Conservation (phyloP, 2,329 filamentous ascomycete species). For the Cytospora mali region DNA sequence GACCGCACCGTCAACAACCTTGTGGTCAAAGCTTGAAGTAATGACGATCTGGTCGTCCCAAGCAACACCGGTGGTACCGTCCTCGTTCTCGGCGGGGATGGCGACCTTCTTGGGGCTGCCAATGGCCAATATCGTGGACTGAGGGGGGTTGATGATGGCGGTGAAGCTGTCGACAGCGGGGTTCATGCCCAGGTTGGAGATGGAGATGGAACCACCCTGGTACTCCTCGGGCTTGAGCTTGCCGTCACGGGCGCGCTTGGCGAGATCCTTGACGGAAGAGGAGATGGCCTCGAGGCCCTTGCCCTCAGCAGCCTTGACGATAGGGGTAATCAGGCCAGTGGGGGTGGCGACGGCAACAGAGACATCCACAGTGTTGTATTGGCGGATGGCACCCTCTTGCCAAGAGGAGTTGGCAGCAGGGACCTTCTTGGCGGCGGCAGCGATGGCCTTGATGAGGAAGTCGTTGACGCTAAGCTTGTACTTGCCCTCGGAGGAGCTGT, state of each 20-base stretch:
- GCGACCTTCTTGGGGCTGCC: conserved; percentile 96
- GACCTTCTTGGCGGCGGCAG: conserved; percentile 86
- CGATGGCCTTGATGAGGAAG: conserved; percentile 97
- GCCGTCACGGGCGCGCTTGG: conserved; percentile 91
- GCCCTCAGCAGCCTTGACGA: conserved; percentile 85
- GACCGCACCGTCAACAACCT: conserved; percentile 94
- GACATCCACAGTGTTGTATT: conserved; percentile 91
- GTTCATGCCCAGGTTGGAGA: conserved; percentile 99
- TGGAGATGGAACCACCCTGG: conserved; percentile 98
- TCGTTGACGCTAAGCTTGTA: conserved; percentile 99
- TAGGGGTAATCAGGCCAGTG: conserved; percentile 92
- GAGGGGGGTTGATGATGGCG: conserved; percentile 97
- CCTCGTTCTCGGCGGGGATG: conserved; percentile 80
- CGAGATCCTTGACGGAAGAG: conserved; percentile 88
- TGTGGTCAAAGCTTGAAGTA: conserved; percentile 97
- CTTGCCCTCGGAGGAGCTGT: conserved; percentile 83
- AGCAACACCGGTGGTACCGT: conserved; percentile 72
- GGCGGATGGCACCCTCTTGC: conserved; percentile 86
- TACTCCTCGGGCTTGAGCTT: conserved; percentile 99
- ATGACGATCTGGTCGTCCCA: conserved; percentile 98
- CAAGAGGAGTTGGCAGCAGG: conserved; percentile 95
- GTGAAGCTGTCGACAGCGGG: conserved; percentile 93
- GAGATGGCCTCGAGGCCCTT: conserved; percentile 91
- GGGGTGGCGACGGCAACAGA: conserved; percentile 95
- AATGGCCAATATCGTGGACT: conserved; percentile 92